Conservation (phyloP, 345 rosid species). For the Erucastrum elatum region DNA sequence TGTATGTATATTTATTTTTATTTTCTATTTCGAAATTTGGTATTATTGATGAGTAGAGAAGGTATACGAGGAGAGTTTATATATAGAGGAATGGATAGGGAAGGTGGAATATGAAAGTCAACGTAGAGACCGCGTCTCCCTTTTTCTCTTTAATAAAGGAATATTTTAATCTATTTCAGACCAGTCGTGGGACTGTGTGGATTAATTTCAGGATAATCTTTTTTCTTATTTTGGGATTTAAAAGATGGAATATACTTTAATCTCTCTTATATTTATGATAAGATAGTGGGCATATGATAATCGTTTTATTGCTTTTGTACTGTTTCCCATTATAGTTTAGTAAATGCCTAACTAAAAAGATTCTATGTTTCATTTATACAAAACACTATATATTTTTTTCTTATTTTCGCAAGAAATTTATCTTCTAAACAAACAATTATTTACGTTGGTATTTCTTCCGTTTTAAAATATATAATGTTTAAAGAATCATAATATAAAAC, state of each 20-base stretch:
- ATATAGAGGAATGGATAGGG: conserved; percentile 30
- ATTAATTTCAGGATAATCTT: conserved; percentile 34
- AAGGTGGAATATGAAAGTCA: conserved; percentile 6
- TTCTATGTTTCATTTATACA: neutral
- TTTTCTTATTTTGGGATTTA: neutral
- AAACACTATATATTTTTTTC: no score
- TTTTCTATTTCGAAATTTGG: neutral
- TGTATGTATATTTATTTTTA: neutral
- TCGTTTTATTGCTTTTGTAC: neutral
- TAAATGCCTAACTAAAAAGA: neutral
- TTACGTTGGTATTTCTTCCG: neutral
- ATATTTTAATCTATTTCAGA: neutral
- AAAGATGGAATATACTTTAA: neutral
- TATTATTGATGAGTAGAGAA: neutral
- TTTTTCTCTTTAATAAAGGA: neutral
- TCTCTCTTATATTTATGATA: conserved; percentile 17
- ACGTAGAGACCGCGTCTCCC: conserved; percentile 33
- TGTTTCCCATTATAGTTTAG: neutral
- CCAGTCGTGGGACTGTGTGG: conserved; percentile 30
- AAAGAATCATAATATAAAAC: no score
- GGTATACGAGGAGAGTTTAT: conserved; percentile 14
- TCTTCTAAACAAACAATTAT: neutral
- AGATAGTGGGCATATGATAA: neutral
- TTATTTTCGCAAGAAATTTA: neutral
- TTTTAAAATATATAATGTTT: no score